Percentiles rank a stretch among this genome's conserved stretches.
Conservation (phyloP, 2,329 filamentous ascomycete genomes). For the Penicillium sp. region DNA sequence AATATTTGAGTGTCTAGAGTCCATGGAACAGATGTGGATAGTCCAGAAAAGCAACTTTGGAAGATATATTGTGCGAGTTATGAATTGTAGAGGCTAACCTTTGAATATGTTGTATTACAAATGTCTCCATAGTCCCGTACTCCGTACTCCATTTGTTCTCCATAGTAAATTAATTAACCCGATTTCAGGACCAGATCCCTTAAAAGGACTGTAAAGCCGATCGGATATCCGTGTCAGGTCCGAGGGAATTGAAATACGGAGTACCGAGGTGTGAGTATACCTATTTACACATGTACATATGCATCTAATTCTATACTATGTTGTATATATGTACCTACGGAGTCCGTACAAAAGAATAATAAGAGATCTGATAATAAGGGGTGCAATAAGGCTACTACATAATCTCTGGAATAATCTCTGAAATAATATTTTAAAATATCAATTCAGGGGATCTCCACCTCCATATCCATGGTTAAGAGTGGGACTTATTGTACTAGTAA, state of each 20-base stretch:
- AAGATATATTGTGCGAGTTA: too few species aligned
- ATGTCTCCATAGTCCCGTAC: not conserved
- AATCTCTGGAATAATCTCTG: too few species aligned
- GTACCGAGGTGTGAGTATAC: too few species aligned
- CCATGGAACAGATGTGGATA: not conserved
- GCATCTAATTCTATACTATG: too few species aligned
- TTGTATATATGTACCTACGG: too few species aligned
- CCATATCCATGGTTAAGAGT: not conserved
- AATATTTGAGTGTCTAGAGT: not conserved
- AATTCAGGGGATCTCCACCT: constrained; percentile 5
- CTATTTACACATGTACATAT: too few species aligned
- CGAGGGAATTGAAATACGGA: too few species aligned
- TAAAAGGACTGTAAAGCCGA: not conserved
- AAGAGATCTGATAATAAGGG: not conserved
- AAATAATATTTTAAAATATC: too few species aligned
- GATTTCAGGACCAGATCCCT: not conserved
- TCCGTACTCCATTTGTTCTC: not conserved
- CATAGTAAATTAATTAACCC: not conserved
- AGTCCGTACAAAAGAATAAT: too few species aligned
- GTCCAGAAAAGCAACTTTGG: too few species aligned
- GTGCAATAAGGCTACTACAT: not conserved
- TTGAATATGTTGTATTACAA: not conserved
- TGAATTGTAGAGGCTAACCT: not conserved
- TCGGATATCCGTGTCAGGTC: not conserved
- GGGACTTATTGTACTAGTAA: constrained; percentile 5